Evolutionary conservation across 2,329 filamentous ascomycete genomes (phyloP), one percentile per base, ranked within the genome.

Genomic region (Fonsecaea nubica): DNA sequence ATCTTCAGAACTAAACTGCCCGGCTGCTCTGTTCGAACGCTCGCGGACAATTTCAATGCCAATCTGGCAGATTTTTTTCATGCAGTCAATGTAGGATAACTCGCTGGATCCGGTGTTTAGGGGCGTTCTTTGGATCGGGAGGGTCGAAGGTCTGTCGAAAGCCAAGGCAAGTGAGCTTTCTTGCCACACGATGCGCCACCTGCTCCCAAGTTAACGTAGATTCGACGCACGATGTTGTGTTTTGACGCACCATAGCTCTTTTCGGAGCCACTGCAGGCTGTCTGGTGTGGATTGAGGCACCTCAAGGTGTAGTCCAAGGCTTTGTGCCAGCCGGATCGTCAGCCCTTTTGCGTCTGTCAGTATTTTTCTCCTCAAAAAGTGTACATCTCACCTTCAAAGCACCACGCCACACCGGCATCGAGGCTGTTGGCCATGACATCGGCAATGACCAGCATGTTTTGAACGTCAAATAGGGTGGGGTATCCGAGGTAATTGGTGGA

Each of bases 321-420:
- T 77, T 58, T 78, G 76, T 15, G 75, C 76, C 7, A 77, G 60
- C 21, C 76, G 72, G 13, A 76, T 71, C 0, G 75, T 77, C 1
- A 75, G 74, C 0, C 76, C 76, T 10, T 76, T 62, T 32, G 36
- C 10, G 3, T 0, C 10, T 25, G 21, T 50, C 18, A 5, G 73
- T 74, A 75, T 25, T 21, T 25, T 50, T 13, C 18, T 50, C 45
- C 12, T 9, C 21, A 2, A 12, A 25, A 25, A n/a, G 12, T 74
- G 76, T 1, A 73, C 74, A 40, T 30, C 15, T 62, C 81, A 81
- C 81, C 84, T 58, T 86, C 82, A 9, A 89, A 73, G 25, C 85
- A 84, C 80, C 87, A 89, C 3, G 86, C 84, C 30, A 87, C 86
- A 2, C 86, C 86, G 9, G 86, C 86, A 66, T 88, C 88, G 84